Base-by-base conservation (phyloP, 1,139 yeast species). In the Kurtzmaniella natalensis region DNA sequence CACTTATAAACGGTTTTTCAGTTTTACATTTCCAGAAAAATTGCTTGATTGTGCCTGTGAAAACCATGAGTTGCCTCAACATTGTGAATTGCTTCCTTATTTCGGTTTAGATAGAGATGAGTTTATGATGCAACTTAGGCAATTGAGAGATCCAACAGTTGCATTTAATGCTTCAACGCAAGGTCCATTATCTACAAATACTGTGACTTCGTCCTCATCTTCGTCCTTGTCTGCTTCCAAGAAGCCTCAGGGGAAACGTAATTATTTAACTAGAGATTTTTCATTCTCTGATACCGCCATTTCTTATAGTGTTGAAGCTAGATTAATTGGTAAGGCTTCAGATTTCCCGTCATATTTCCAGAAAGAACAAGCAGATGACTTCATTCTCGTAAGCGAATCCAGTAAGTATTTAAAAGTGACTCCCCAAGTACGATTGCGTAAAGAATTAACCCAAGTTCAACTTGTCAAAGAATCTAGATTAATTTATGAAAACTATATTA, bases 291-390 rank as follows among this genome's bases (percentile, higher is more conserved):
- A 63, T 37, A 45, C 70, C 3, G 53, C 60, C 5, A 52, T 64
- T 5, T 48, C 58, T 16, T 69, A 68, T 44, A 59, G 64, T 26
- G 63, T 68, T 2, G 57, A 58, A 25, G 67, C 68, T 3, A 52
- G 71, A 41, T 59, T 68, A 28, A 61, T 69, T 33, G 73, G 73
- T 27, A 55, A 61, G 33, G 65, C 66, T 10, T 54, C 57, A 8
- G 54, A 51, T 30, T 55, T 52, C 33, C 46, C 47, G 3, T 20
- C 29, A 6, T 45, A 37, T 7, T 35, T 28, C 17, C 19, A 35
- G 13, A 13, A 15, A 6, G 18, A 24, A 7, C 21, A 17, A 15
- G 25, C 37, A 4, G 51, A 50, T 21, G 55, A 56, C 38, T 54
- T 47, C 29, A 41, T 56, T 14, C 41, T 56, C 13, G 43, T 55